Conservation (phyloP, 305 asterid genomes). For the Fraxinus ornus region DNA sequence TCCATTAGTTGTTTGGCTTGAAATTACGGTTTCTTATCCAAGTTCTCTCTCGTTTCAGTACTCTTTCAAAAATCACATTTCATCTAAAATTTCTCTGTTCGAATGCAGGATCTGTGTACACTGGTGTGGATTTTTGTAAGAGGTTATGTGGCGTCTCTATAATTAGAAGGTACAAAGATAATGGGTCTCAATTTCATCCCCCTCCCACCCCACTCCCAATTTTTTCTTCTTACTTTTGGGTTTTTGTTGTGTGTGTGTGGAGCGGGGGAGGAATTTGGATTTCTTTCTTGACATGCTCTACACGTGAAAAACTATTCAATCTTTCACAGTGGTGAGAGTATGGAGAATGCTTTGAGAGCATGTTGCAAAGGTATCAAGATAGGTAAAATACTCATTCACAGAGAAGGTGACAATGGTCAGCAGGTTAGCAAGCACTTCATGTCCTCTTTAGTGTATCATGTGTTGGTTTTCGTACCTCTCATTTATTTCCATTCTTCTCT, state of each 20-base stretch:
- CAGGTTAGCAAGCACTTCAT: slow-evolving; percentile 45
- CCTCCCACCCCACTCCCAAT: no score
- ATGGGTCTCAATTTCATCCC: background rate
- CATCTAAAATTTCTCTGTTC: slow-evolving; percentile 3
- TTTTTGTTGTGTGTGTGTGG: background rate
- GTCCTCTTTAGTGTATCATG: background rate
- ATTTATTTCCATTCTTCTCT: slow-evolving; percentile 6
- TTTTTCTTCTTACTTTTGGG: background rate
- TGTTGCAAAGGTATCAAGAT: slow-evolving; percentile 93
- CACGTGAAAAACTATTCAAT: slow-evolving; percentile 3
- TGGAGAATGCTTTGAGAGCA: slow-evolving; percentile 93
- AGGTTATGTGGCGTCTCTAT: slow-evolving; percentile 96
- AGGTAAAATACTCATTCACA: slow-evolving; percentile 84
- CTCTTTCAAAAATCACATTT: background rate
- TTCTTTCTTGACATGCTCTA: background rate
- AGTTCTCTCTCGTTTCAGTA: background rate
- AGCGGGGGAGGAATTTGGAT: background rate
- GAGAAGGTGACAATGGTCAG: slow-evolving; percentile 90
- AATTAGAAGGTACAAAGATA: slow-evolving; percentile 72
- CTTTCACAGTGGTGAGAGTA: slow-evolving; percentile 81
- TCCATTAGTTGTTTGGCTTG: slow-evolving; percentile 11
- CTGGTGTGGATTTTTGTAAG: slow-evolving; percentile 97
- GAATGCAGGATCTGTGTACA: slow-evolving; percentile 84
- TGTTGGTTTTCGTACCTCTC: slow-evolving; percentile 1
- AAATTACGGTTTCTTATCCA: background rate